Percentiles rank a stretch among this genome's conserved stretches.
These are phyloP conservation scores for Rasamsonia emersonii DNA, from an alignment of 2,329 filamentous ascomycete species.

Conservation along the genomic window DNA sequence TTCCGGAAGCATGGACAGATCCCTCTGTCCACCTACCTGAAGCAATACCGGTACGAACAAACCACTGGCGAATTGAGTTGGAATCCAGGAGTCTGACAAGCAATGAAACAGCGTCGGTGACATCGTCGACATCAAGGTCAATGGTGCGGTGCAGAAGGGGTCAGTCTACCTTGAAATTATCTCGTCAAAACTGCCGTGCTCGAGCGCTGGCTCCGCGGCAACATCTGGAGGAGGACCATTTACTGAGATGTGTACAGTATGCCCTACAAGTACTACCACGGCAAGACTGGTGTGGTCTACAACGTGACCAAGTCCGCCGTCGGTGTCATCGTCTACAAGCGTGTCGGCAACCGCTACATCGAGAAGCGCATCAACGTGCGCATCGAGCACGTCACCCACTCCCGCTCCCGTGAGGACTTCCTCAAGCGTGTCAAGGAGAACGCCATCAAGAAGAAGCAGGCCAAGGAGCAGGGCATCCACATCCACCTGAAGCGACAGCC, in stretches of 20 bases:
- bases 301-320: conserved; percentile 98
- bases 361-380: conserved; percentile 99
- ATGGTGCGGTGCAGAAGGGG: conserved; percentile 98
- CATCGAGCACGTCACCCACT: conserved; percentile 92
- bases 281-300: conserved; percentile 97
- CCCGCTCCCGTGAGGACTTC: conserved; percentile 95
- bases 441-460: conserved; percentile 83
- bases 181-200: conserved; percentile 1
- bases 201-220: conserved; percentile 1
- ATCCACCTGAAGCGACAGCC: conserved; percentile 92
- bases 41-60: conserved; percentile 69
- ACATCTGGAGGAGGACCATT: conserved; percentile 1
- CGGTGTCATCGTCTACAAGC: conserved; percentile 99
- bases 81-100: conserved; percentile 39
- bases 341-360: conserved; percentile 98
- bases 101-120: conserved; percentile 72
- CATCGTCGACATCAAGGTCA: conserved; percentile 97
- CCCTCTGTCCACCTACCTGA: conserved; percentile 85
- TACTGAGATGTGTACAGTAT: conserved; percentile 53
- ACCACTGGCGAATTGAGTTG: conserved; percentile 7
- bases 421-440: conserved; percentile 93
- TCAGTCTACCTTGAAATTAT: conserved; percentile 43
- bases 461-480: conserved; percentile 79
- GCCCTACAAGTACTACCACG: conserved; percentile 99
- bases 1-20: conserved; percentile 97